Percentiles rank a stretch among this genome's conserved stretches.
Conservation (phyloP, 768 basidiomycete species). For the Trametopsis cervina region DNA sequence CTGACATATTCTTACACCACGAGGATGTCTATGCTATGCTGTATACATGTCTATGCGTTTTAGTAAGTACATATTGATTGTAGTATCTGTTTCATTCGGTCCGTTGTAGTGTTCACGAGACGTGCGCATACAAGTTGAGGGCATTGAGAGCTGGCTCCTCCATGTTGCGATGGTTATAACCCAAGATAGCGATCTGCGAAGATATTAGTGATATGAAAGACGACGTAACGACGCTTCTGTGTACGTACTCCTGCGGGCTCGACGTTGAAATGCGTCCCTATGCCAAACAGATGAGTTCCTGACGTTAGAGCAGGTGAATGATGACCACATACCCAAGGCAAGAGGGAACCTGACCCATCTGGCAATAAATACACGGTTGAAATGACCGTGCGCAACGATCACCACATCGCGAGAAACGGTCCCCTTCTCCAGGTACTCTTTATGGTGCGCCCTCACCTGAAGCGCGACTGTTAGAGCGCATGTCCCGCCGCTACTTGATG, state of each 20-base stretch:
- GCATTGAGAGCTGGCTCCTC: slow-evolving; percentile 73
- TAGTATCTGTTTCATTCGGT: not conserved
- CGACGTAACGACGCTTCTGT: not conserved
- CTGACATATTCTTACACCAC: too few species aligned
- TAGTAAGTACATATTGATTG: too few species aligned
- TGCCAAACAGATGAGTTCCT: not conserved
- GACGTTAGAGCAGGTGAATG: not conserved
- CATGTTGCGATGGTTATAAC: slow-evolving; percentile 78
- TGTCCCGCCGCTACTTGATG: too few species aligned
- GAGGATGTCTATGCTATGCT: too few species aligned
- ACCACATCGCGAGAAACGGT: slow-evolving; percentile 70
- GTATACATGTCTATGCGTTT: too few species aligned
- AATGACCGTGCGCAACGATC: slow-evolving; percentile 87
- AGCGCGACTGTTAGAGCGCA: not conserved
- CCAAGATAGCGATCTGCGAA: slow-evolving; percentile 62
- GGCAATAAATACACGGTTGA: slow-evolving; percentile 68
- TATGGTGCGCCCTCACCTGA: slow-evolving; percentile 70
- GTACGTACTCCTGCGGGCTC: slow-evolving; percentile 66
- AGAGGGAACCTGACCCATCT: slow-evolving; percentile 77
- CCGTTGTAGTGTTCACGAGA: not conserved
- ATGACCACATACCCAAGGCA: slow-evolving; percentile 35
- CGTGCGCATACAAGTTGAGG: slow-evolving; percentile 55
- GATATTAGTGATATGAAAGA: not conserved
- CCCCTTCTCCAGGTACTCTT: slow-evolving; percentile 60
- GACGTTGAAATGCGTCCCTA: slow-evolving; percentile 77